phyloP scores from a whole-genome alignment of 1,139 yeast species.

The Spencermartinsiella ligniputridi region DNA sequence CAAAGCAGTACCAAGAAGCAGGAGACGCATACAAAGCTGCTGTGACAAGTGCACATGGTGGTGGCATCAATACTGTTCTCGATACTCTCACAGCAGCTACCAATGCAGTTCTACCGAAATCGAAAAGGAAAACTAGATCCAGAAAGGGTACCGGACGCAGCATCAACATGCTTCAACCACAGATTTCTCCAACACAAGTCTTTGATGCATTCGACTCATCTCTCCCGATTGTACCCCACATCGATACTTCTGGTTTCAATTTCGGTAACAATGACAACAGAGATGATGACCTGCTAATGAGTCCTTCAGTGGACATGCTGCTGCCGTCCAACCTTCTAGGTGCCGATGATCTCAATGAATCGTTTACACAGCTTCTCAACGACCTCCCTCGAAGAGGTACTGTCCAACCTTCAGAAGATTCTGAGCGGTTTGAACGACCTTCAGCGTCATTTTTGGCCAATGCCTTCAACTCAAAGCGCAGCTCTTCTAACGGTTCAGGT shows the following conservation, averaged over 20 bases:
- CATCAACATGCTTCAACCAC: not conserved
- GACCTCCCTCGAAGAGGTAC: slow-evolving; percentile 9
- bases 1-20: slow-evolving; percentile 31
- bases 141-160: not conserved
- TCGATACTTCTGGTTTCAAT: not conserved
- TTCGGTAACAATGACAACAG: slow-evolving; percentile 2
- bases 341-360: slow-evolving; percentile 27
- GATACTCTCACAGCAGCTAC: slow-evolving; percentile 87
- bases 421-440: slow-evolving; percentile 13
- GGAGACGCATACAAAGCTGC: slow-evolving; percentile 22
- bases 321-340: slow-evolving; percentile 32
- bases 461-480: slow-evolving; percentile 17
- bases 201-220: not conserved
- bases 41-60: not conserved
- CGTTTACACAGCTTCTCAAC: slow-evolving; percentile 19
- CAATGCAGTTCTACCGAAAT: slow-evolving; percentile 49
- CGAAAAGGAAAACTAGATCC: slow-evolving; percentile 7
- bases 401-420: not conserved
- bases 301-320: slow-evolving; percentile 30
- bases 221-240: not conserved
- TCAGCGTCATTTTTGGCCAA: slow-evolving; percentile 22
- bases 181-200: not conserved
- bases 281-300: slow-evolving; percentile 20
- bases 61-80: slow-evolving; percentile 11
- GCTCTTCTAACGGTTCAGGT: slow-evolving; percentile 9